A percentile compares a stretch with the other conserved stretches of the same genome.
These are phyloP conservation scores for Penicillium griseofulvum DNA, from an alignment of 2,329 filamentous ascomycete genomes.

Conservation along the genomic window DNA sequence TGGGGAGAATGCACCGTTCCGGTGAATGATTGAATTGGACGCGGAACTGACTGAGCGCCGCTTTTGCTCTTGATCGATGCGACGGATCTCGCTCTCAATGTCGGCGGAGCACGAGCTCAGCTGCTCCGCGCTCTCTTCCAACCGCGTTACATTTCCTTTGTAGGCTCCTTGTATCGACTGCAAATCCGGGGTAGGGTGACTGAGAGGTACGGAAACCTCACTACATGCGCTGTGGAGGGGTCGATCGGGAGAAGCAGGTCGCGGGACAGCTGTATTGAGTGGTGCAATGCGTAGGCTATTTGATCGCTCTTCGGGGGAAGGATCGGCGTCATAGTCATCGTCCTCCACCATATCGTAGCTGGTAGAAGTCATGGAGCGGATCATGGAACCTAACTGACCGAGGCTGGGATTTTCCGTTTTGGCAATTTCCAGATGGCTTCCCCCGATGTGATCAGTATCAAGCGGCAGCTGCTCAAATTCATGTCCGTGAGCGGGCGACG, in stretches of 20 bases:
- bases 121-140: constrained; percentile 50
- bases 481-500: constrained; percentile 27
- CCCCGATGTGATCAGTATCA: constrained; percentile 34
- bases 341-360: constrained; percentile 49
- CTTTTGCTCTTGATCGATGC: constrained; percentile 47
- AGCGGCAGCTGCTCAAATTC: constrained; percentile 32
- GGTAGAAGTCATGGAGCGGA: constrained; percentile 38
- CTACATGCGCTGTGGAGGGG: constrained; percentile 41
- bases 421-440: constrained; percentile 29
- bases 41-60: constrained; percentile 42
- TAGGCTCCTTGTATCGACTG: constrained; percentile 53
- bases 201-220: constrained; percentile 44
- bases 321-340: constrained; percentile 46
- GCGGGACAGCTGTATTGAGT: constrained; percentile 27
- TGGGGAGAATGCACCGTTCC: constrained; percentile 44
- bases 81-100: constrained; percentile 46
- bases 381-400: constrained; percentile 32
- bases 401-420: constrained; percentile 26
- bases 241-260: constrained; percentile 30
- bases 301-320: constrained; percentile 20
- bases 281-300: constrained; percentile 28
- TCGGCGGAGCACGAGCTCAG: constrained; percentile 48
- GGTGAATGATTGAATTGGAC: constrained; percentile 43
- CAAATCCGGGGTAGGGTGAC: constrained; percentile 50
- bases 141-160: constrained; percentile 48